Conservation (phyloP, 2,329 filamentous ascomycete genomes). For the Cordyceps cicadae region DNA sequence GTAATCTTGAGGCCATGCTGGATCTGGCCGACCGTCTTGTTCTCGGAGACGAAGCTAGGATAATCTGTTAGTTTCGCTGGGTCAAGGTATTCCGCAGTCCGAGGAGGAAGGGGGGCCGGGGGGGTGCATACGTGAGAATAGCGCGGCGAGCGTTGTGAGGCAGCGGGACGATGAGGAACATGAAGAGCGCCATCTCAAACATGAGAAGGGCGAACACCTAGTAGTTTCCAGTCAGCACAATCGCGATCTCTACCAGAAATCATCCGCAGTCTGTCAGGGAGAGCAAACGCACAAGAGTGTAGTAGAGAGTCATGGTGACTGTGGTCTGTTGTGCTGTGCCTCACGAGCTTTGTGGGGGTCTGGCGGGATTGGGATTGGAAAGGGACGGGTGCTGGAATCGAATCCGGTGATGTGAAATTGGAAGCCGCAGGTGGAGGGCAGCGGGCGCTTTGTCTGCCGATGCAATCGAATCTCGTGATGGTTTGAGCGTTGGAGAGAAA, state of each 20-base stretch:
- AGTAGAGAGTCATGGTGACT: slow-evolving; percentile 50
- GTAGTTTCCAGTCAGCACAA: slow-evolving; percentile 18
- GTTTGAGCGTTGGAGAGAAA: not conserved
- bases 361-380: not conserved
- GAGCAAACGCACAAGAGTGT: slow-evolving; percentile 38
- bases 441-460: not conserved
- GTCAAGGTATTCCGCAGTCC: not conserved
- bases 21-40: slow-evolving; percentile 73
- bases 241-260: not conserved
- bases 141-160: slow-evolving; percentile 79
- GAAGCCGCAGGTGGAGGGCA: not conserved
- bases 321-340: slow-evolving; percentile 1
- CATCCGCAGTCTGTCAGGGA: not conserved
- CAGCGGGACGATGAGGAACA: slow-evolving; percentile 74
- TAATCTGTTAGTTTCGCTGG: slow-evolving; percentile 5
- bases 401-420: not conserved
- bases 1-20: slow-evolving; percentile 99
- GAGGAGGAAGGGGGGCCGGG: not conserved
- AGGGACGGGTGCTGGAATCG: not conserved
- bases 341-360: not conserved
- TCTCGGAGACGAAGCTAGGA: slow-evolving; percentile 83
- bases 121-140: slow-evolving; percentile 59
- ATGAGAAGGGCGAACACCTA: slow-evolving; percentile 79
- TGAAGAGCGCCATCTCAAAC: slow-evolving; percentile 74
- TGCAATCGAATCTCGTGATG: not conserved